These are phyloP conservation scores for Plectosphaerella cucumerina DNA, from an alignment of 2,329 filamentous ascomycete genomes.

Conservation along the genomic window DNA sequence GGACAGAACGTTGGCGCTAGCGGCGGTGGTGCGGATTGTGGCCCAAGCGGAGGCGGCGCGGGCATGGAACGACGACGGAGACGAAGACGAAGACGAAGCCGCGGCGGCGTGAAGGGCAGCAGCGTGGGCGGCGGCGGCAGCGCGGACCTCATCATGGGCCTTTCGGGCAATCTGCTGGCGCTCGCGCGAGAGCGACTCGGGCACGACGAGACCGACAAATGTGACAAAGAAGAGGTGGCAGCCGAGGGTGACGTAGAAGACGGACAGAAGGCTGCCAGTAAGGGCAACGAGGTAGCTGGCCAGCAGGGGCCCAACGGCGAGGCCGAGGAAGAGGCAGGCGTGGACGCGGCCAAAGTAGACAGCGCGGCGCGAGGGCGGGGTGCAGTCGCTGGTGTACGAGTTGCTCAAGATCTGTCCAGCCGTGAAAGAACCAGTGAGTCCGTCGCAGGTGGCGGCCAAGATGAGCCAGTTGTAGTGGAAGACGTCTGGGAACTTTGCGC, in stretches of 20 bases:
- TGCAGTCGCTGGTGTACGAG: conserved; percentile 88
- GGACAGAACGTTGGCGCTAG: conserved; percentile 60
- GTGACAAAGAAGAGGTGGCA: conserved; percentile 72
- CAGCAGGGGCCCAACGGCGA: conserved; percentile 79
- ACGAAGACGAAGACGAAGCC: not conserved
- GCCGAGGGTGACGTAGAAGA: conserved; percentile 77
- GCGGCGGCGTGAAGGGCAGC: conserved; percentile 8
- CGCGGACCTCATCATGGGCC: conserved; percentile 50
- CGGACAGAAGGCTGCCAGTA: conserved; percentile 69
- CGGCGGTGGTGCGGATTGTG: conserved; percentile 26
- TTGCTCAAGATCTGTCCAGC: conserved; percentile 71
- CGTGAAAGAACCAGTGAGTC: conserved; percentile 84
- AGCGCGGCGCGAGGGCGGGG: conserved; percentile 71
- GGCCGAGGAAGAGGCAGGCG: conserved; percentile 81
- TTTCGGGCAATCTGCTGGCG: conserved; percentile 68
- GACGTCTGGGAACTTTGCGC: conserved; percentile 68
- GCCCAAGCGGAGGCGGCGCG: not conserved
- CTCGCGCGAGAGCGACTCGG: conserved; percentile 76
- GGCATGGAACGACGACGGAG: conserved; percentile 23
- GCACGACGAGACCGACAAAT: conserved; percentile 67
- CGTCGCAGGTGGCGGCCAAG: conserved; percentile 73
- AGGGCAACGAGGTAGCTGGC: conserved; percentile 75
- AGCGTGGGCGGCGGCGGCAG: conserved; percentile 25
- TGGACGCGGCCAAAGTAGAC: conserved; percentile 89
- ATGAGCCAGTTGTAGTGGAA: conserved; percentile 78